A percentile compares a stretch with the other conserved stretches of the same genome.
phyloP scores from a whole-genome alignment of 495 filamentous ascomycete species.

The Aspergillus funiculosus region DNA sequence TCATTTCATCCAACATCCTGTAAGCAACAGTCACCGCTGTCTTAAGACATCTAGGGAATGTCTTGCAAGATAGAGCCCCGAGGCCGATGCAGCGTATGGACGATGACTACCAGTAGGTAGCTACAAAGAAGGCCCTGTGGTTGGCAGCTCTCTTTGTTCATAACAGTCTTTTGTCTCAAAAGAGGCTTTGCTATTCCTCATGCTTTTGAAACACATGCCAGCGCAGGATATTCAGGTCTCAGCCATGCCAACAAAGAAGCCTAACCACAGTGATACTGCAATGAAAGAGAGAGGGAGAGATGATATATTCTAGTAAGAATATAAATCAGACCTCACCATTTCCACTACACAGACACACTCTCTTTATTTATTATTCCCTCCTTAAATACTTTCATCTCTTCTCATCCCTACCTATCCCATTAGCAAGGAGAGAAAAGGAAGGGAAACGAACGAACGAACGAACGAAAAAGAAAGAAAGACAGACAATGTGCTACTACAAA shows the following conservation, averaged over 20 bases:
- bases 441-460: not conserved
- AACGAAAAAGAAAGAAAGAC: not conserved
- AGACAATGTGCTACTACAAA: constrained; percentile 21
- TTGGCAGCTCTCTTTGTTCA: not conserved
- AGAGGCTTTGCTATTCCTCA: not conserved
- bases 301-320: not conserved
- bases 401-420: no score
- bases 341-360: no score
- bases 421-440: not conserved
- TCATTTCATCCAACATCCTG: no score
- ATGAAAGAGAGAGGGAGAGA: not conserved
- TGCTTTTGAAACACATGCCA: not conserved
- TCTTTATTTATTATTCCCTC: not conserved
- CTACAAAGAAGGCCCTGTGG: no score
- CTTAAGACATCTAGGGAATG: no score
- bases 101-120: no score
- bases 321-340: constrained; percentile 3
- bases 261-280: not conserved
- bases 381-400: not conserved
- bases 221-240: not conserved
- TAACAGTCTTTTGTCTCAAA: not conserved
- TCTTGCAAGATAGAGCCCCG: no score
- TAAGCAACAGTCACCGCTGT: no score
- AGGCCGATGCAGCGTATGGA: no score
- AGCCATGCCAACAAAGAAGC: constrained; percentile 4